These are phyloP conservation scores for Lupinus albus DNA, from an alignment of 306 rosid species.

Conservation along the genomic window DNA sequence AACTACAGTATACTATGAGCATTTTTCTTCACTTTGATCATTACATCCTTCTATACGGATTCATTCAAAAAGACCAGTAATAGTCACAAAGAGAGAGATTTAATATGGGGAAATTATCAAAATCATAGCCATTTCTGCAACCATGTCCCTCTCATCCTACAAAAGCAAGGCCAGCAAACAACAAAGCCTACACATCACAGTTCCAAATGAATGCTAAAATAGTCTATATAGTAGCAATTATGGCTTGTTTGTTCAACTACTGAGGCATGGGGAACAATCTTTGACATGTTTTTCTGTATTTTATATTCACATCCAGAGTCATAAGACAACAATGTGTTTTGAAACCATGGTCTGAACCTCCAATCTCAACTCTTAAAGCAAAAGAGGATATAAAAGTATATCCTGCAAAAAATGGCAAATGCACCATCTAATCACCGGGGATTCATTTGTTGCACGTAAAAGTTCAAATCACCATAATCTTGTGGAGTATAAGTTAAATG, in stretches of 20 bases:
- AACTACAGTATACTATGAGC: neutral
- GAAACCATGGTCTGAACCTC: constrained; percentile 10
- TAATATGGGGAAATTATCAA: constrained; percentile 3
- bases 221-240: constrained; percentile 10
- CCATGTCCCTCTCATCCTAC: constrained; percentile 4
- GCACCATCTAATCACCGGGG: neutral
- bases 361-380: constrained; percentile 32
- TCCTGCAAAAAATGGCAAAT: neutral
- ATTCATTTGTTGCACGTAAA: neutral
- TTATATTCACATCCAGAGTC: constrained; percentile 19
- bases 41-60: constrained; percentile 33
- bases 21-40: constrained; percentile 27
- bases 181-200: constrained; percentile 4
- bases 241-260: constrained; percentile 10
- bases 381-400: neutral
- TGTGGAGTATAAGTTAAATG: no score
- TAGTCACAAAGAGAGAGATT: neutral
- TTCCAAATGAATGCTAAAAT: constrained; percentile 21
- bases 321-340: neutral
- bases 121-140: constrained; percentile 3
- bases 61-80: constrained; percentile 32
- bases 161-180: constrained; percentile 25
- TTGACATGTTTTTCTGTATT: neutral
- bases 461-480: no score
- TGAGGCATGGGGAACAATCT: constrained; percentile 10